A percentile compares a stretch with the other conserved stretches of the same genome.
Conservation (phyloP, 1,139 yeast species). For the Yamadazyma jaroonii region DNA sequence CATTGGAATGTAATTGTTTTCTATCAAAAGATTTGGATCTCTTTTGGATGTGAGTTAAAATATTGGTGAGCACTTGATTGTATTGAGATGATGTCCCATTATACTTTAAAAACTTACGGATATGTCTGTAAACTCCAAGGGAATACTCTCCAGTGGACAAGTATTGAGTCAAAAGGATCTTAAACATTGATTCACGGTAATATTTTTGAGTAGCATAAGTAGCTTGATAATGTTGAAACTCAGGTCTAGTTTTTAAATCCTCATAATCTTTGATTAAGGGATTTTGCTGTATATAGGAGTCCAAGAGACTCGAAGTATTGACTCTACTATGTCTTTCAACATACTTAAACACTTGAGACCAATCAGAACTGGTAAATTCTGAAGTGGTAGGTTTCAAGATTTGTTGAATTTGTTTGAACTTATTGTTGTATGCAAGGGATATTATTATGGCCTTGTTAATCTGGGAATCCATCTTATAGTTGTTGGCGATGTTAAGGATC, state of each 20-base stretch:
- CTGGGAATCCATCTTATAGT: constrained; percentile 14
- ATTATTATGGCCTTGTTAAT: constrained; percentile 35
- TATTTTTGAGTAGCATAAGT: no score
- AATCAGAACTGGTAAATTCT: constrained; percentile 4
- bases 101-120: not conserved
- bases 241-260: no score
- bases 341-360: constrained; percentile 20
- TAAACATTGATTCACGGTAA: no score
- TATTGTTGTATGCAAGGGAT: constrained; percentile 29
- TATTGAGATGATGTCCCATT: not conserved
- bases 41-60: not conserved
- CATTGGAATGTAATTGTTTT: not conserved
- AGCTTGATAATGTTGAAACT: no score
- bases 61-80: not conserved
- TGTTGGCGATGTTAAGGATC: constrained; percentile 24
- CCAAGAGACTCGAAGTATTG: constrained; percentile 11
- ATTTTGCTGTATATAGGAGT: constrained; percentile 15
- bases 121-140: constrained; percentile 20
- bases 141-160: constrained; percentile 18
- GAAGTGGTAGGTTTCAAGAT: not conserved
- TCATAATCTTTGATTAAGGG: constrained; percentile 13
- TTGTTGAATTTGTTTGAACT: constrained; percentile 20
- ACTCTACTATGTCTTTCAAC: constrained; percentile 12
- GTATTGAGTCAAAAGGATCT: no score
- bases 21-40: not conserved